Conservation (phyloP, 148 eudicot species). For the Vaccinium myrtillus region DNA sequence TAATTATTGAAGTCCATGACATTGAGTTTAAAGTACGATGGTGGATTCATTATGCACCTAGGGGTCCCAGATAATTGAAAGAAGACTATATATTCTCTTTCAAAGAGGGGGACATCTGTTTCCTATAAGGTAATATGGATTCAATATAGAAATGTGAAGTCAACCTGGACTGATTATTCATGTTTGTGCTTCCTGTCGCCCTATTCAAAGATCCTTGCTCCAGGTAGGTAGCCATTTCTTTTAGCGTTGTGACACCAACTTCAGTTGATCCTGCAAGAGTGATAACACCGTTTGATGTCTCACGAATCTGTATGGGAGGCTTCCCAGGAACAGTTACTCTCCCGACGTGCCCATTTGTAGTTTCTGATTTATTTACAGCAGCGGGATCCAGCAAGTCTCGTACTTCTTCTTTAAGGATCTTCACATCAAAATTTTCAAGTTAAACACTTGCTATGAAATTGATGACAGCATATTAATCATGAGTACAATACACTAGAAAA, state of each 20-base stretch:
- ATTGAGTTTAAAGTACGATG: not conserved
- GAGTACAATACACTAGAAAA: not conserved
- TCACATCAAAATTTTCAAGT: constrained; percentile 29
- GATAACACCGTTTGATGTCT: constrained; percentile 91
- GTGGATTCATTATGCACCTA: not conserved
- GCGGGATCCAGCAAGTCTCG: constrained; percentile 79
- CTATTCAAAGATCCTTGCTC: constrained; percentile 96
- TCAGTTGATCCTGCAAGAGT: constrained; percentile 97
- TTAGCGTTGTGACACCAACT: constrained; percentile 71
- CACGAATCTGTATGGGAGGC: constrained; percentile 95
- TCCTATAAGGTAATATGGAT: not conserved
- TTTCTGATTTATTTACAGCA: constrained; percentile 56
- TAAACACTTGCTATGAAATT: constrained; percentile 17
- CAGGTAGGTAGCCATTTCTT: constrained; percentile 93
- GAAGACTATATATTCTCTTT: not conserved
- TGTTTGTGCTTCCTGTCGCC: constrained; percentile 98
- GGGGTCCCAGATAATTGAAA: not conserved
- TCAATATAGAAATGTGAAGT: not conserved
- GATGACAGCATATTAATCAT: constrained; percentile 6
- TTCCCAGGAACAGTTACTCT: constrained; percentile 74
- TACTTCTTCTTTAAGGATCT: constrained; percentile 99
- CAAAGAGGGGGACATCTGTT: not conserved
- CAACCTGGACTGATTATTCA: constrained; percentile 97
- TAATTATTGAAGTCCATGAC: not conserved
- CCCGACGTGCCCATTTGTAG: constrained; percentile 50